Percentiles rank a stretch among this genome's conserved stretches.
These are phyloP conservation scores for Pythium diclinum DNA, from an alignment of 352 stramenopile genomes.

Conservation along the genomic window DNA sequence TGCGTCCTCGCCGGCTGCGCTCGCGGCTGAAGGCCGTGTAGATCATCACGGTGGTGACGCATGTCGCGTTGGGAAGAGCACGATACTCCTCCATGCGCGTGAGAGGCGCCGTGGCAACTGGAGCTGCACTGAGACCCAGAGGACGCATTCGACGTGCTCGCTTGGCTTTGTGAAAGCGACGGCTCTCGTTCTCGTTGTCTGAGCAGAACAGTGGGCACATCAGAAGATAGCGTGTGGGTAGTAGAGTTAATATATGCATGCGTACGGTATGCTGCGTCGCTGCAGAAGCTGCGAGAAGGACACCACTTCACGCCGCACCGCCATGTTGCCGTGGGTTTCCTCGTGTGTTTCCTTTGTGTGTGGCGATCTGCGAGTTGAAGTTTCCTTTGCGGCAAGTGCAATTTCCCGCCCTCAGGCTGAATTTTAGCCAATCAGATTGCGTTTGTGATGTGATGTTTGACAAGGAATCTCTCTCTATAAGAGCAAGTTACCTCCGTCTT, in stretches of 20 bases:
- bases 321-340: conserved; percentile 33
- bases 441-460: neutral
- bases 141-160: neutral
- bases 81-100: neutral
- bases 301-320: conserved; percentile 61
- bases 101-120: neutral
- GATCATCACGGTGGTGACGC: neutral
- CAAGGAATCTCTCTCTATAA: conserved; percentile 20
- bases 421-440: conserved; percentile 24
- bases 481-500: neutral
- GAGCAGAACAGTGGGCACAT: conserved; percentile 12
- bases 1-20: neutral
- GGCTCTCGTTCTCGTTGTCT: conserved; percentile 30
- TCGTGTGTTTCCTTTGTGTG: neutral
- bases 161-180: conserved; percentile 14
- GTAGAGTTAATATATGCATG: conserved; percentile 1
- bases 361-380: conserved; percentile 18
- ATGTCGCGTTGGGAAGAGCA: neutral
- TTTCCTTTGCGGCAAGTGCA: conserved; percentile 5
- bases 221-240: conserved; percentile 2
- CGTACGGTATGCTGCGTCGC: conserved; percentile 35
- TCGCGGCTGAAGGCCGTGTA: neutral
- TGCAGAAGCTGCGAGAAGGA: conserved; percentile 72
- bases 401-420: neutral
- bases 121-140: neutral